Percentiles rank a stretch among this genome's conserved stretches.
Conservation (phyloP, 2,329 filamentous ascomycete species). For the Laburnicola sp. region DNA sequence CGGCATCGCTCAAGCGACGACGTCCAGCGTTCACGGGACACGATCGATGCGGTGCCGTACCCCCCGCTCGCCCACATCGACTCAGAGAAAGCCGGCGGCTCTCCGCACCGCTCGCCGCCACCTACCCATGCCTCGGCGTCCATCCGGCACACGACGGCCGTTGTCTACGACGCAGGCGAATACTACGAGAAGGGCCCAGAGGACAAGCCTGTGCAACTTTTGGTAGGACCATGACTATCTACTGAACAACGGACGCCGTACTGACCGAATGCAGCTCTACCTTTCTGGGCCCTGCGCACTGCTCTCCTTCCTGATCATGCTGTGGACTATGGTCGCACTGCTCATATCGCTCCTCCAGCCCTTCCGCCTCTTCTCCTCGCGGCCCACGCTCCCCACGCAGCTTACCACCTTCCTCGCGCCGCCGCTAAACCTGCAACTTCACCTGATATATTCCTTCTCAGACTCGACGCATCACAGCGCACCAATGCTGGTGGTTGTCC, state of each 20-base stretch:
- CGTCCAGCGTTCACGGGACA: slow-evolving; percentile 16
- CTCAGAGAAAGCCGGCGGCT: slow-evolving; percentile 37
- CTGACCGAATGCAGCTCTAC: slow-evolving; percentile 49
- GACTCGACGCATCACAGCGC: slow-evolving; percentile 44
- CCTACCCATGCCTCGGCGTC: slow-evolving; percentile 25
- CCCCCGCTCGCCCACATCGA: slow-evolving; percentile 38
- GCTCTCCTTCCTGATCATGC: slow-evolving; percentile 56
- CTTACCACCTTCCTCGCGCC: slow-evolving; percentile 58
- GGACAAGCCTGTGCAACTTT: slow-evolving; percentile 49
- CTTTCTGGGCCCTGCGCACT: slow-evolving; percentile 58
- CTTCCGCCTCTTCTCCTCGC: slow-evolving; percentile 57
- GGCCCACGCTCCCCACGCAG: slow-evolving; percentile 54
- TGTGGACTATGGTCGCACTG: slow-evolving; percentile 57
- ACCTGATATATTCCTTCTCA: slow-evolving; percentile 51
- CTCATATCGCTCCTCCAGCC: slow-evolving; percentile 55
- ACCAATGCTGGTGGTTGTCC: slow-evolving; percentile 55
- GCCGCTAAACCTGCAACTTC: slow-evolving; percentile 56
- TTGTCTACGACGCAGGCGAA: slow-evolving; percentile 41
- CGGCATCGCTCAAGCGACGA: slow-evolving; percentile 22
- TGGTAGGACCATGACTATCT: slow-evolving; percentile 34
- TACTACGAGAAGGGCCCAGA: slow-evolving; percentile 47
- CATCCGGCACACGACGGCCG: slow-evolving; percentile 25
- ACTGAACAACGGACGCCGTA: background rate
- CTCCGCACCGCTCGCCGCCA: slow-evolving; percentile 23
- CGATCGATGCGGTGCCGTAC: slow-evolving; percentile 17